phyloP scores from a whole-genome alignment of 164 flowering plant genomes.

The Warburgia ugandensis region DNA sequence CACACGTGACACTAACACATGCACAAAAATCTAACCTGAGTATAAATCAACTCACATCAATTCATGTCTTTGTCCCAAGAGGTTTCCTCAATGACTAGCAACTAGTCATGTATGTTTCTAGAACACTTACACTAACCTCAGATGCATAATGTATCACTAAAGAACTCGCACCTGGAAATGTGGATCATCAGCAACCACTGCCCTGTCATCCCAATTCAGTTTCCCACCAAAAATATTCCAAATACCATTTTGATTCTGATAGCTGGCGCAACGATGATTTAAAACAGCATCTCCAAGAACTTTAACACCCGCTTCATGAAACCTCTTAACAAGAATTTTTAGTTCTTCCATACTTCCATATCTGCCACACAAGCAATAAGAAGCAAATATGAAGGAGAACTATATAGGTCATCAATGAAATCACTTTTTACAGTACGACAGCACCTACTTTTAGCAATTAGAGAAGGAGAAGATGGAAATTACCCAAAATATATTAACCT shows the following conservation, averaged over 20 bases:
- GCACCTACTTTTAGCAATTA: background rate
- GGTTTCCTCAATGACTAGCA: no score
- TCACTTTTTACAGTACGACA: background rate
- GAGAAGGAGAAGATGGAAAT: background rate
- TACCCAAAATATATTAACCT: no score
- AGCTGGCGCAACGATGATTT: constrained; percentile 93
- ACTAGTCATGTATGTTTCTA: no score
- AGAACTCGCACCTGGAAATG: constrained; percentile 77
- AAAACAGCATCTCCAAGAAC: constrained; percentile 92
- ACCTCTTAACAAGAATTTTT: constrained; percentile 51
- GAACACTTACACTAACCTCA: no score
- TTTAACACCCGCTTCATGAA: constrained; percentile 71
- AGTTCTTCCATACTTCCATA: constrained; percentile 83
- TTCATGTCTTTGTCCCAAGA: no score
- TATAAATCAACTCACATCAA: no score
- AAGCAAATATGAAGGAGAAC: constrained; percentile 1
- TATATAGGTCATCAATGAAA: background rate
- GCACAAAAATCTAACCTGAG: no score
- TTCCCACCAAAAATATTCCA: constrained; percentile 98
- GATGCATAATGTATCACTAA: background rate
- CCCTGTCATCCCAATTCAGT: constrained; percentile 93
- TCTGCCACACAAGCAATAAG: constrained; percentile 27
- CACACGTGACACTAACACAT: no score
- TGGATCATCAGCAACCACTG: constrained; percentile 94
- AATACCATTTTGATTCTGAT: constrained; percentile 74